Conservation (phyloP, 768 basidiomycete genomes). For the Dioszegia crocea region DNA sequence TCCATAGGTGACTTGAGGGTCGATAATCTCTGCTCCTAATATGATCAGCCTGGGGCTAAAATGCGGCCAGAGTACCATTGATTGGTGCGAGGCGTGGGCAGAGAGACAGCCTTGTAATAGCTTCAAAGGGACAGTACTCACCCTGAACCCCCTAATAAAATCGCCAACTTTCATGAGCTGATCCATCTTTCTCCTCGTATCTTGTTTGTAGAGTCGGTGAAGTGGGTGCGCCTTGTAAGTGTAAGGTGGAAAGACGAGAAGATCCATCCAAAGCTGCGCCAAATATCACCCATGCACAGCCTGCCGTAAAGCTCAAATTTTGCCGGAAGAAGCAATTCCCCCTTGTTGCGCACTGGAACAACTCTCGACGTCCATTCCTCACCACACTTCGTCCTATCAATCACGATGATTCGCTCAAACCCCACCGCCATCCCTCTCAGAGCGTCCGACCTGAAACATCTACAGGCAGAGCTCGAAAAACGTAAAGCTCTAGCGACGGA, state of each 20-base stretch:
- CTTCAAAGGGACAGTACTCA: slow-evolving; percentile 26
- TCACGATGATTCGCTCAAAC: slow-evolving; percentile 42
- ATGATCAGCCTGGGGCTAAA: not conserved
- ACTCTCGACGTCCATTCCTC: too few relatives aligned
- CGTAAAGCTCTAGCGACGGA: slow-evolving; percentile 12
- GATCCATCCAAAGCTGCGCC: too few relatives aligned
- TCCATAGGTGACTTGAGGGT: slow-evolving; percentile 46
- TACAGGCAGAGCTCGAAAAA: slow-evolving; percentile 37
- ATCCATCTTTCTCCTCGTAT: slow-evolving; percentile 38
- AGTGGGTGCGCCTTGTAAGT: too few relatives aligned
- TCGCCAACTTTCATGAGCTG: slow-evolving; percentile 42
- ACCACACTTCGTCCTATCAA: too few relatives aligned
- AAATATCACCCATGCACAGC: too few relatives aligned
- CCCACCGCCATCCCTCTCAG: slow-evolving; percentile 43
- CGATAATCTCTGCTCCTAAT: slow-evolving; percentile 47
- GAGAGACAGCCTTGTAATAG: not conserved
- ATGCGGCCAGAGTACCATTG: too few relatives aligned
- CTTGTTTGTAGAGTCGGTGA: too few relatives aligned
- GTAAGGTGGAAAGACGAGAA: too few relatives aligned
- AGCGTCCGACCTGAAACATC: slow-evolving; percentile 35
- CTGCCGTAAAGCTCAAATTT: not conserved
- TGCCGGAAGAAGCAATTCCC: slow-evolving; percentile 4
- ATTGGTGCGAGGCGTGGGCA: not conserved
- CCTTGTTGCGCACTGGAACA: not conserved
- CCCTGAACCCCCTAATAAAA: slow-evolving; percentile 46